A percentile compares a stretch with the other conserved stretches of the same genome.
Conservation (phyloP, 140 eudicot genomes). For the Stevia rebaudiana region DNA sequence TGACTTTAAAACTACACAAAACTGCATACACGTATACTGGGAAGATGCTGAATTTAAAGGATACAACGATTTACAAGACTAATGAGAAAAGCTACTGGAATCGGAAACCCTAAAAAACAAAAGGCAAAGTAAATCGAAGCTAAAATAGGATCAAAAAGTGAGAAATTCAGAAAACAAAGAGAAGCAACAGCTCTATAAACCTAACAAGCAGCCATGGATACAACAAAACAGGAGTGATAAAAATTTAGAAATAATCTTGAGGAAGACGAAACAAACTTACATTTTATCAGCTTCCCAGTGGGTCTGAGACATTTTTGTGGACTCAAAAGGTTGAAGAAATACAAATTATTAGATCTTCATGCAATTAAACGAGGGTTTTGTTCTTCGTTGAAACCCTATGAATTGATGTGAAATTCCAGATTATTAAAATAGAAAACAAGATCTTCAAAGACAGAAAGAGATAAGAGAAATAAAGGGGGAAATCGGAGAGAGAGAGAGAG, state of each 20-base stretch:
- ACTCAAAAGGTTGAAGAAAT: background rate
- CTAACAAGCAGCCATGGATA: background rate
- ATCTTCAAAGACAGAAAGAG: constrained; percentile 19
- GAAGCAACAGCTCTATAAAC: background rate
- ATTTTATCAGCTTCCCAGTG: constrained; percentile 99
- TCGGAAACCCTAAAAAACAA: constrained; percentile 23
- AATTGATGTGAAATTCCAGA: constrained; percentile 26
- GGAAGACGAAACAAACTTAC: constrained; percentile 29
- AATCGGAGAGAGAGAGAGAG: constrained; percentile 12
- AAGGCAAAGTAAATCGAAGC: background rate
- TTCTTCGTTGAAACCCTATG: constrained; percentile 18
- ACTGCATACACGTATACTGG: background rate
- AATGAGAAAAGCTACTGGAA: background rate
- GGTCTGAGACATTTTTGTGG: constrained; percentile 72
- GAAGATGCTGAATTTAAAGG: background rate
- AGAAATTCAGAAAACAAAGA: background rate
- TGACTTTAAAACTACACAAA: background rate
- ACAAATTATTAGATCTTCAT: constrained; percentile 24
- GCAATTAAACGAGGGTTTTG: constrained; percentile 5
- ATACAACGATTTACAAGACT: background rate
- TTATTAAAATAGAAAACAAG: constrained; percentile 21
- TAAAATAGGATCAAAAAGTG: constrained; percentile 9
- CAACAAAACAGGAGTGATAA: background rate
- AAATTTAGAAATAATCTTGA: background rate
- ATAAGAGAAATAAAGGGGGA: constrained; percentile 1